Conservation (phyloP, 306 rosid genomes). For the Luffa aegyptiaca region DNA sequence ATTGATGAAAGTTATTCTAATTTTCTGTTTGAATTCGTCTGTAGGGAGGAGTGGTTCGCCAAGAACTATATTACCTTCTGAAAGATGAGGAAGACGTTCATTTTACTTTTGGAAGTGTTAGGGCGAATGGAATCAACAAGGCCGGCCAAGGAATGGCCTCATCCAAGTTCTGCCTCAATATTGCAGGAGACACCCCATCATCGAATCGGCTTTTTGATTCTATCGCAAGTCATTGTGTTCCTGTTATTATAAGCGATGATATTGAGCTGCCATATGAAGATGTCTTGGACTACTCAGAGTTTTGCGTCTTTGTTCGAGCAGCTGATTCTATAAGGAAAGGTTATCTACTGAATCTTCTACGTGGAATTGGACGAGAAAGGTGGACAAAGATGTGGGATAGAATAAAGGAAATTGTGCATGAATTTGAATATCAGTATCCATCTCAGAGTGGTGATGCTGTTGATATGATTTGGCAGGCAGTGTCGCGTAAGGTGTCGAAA, state of each 20-base stretch:
- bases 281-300: conserved; percentile 70
- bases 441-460: conserved; percentile 63
- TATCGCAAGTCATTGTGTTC: conserved; percentile 82
- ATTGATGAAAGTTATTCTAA: neutral
- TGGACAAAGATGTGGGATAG: conserved; percentile 87
- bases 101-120: conserved; percentile 62
- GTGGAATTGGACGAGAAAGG: conserved; percentile 36
- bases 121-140: conserved; percentile 45
- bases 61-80: conserved; percentile 79
- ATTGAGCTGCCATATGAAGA: conserved; percentile 89
- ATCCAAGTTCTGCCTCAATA: conserved; percentile 77
- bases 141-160: conserved; percentile 80
- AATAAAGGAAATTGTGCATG: conserved; percentile 46
- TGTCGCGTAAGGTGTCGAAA: conserved; percentile 41
- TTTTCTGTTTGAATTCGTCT: conserved; percentile 10
- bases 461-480: conserved; percentile 78
- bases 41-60: conserved; percentile 88
- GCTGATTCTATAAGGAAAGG: conserved; percentile 52
- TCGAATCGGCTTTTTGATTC: conserved; percentile 87
- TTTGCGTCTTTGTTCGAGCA: conserved; percentile 51
- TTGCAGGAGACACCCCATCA: conserved; percentile 92
- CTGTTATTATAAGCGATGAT: conserved; percentile 75
- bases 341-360: conserved; percentile 57
- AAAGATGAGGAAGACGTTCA: conserved; percentile 74
- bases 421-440: conserved; percentile 75